Percentiles rank a stretch among this genome's conserved stretches.
Evolutionary conservation across 129 eudicot species (phyloP).

Genomic region (Tanacetum coccineum): DNA sequence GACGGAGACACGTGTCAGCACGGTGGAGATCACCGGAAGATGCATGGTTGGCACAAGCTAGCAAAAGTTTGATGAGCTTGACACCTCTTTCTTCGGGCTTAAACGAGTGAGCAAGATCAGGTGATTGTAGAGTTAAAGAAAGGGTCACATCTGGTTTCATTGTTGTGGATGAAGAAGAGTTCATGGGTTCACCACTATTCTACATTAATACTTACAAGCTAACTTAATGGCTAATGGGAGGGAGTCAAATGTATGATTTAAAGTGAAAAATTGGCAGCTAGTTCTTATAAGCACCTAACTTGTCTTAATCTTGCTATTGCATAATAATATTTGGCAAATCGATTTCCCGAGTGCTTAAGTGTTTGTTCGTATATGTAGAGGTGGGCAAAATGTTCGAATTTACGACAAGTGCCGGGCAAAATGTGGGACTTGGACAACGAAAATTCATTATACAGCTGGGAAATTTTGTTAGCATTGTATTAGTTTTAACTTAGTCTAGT

Average conservation of each 20-base stretch:
- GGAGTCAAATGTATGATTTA: constrained; percentile 10
- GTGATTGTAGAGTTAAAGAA: constrained; percentile 41
- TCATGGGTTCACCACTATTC: constrained; percentile 19
- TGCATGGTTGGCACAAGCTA: constrained; percentile 63
- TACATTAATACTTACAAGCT: neutral
- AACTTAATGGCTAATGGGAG: constrained; percentile 14
- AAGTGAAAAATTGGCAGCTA: constrained; percentile 21
- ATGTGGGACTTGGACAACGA: constrained; percentile 4
- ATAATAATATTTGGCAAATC: constrained; percentile 9
- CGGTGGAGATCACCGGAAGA: constrained; percentile 51
- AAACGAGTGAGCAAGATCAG: constrained; percentile 15
- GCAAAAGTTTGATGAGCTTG: constrained; percentile 49
- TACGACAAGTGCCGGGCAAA: constrained; percentile 20
- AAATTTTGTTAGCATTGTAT: constrained; percentile 8
- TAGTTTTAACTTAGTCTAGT: constrained; percentile 1
- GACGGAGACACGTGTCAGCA: constrained; percentile 50
- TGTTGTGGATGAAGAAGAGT: constrained; percentile 40
- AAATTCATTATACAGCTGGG: constrained; percentile 12
- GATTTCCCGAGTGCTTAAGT: neutral
- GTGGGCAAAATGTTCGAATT: constrained; percentile 22
- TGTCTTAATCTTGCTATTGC: constrained; percentile 30
- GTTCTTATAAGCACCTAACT: constrained; percentile 31
- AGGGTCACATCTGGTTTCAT: constrained; percentile 50
- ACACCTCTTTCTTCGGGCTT: constrained; percentile 51
- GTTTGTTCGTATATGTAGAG: constrained; percentile 16